Evolutionary conservation across 257 asterid species (phyloP).

Genomic region (Solanum etuberosum): DNA sequence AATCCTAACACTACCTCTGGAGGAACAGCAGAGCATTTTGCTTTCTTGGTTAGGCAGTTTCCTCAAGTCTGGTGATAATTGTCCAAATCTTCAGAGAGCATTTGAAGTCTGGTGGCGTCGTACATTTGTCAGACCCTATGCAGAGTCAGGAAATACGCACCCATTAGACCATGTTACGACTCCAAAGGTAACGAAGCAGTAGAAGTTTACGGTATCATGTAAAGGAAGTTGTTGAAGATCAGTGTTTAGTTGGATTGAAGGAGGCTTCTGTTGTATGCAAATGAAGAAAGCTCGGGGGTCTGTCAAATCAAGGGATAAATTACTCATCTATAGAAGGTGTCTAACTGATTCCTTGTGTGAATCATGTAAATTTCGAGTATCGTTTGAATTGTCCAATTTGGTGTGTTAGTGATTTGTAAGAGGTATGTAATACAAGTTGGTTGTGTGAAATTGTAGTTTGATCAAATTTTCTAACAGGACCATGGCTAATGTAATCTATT

Average conservation of each 20-base stretch:
- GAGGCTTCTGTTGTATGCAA: not conserved
- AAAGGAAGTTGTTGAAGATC: not conserved
- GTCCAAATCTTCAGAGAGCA: constrained; percentile 85
- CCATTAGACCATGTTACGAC: not conserved
- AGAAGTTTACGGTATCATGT: not conserved
- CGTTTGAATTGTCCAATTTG: not conserved
- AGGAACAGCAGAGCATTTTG: constrained; percentile 75
- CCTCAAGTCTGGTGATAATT: constrained; percentile 67
- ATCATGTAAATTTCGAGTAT: not conserved
- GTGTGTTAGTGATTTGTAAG: not conserved
- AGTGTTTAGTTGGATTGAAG: not conserved
- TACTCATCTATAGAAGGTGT: not conserved
- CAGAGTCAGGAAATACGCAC: constrained; percentile 22
- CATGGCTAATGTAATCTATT: not conserved
- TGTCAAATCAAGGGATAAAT: not conserved
- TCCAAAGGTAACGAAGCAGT: not conserved
- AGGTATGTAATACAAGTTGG: not conserved
- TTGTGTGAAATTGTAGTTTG: not conserved
- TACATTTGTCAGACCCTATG: constrained; percentile 63
- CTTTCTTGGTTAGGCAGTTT: constrained; percentile 75
- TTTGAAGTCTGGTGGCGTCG: constrained; percentile 99
- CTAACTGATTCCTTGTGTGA: not conserved
- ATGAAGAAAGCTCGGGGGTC: not conserved
- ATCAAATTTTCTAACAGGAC: not conserved
- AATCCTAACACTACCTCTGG: constrained; percentile 73